phyloP scores from a whole-genome alignment of 768 basidiomycete genomes.

The Cyclocybe aegerita region DNA sequence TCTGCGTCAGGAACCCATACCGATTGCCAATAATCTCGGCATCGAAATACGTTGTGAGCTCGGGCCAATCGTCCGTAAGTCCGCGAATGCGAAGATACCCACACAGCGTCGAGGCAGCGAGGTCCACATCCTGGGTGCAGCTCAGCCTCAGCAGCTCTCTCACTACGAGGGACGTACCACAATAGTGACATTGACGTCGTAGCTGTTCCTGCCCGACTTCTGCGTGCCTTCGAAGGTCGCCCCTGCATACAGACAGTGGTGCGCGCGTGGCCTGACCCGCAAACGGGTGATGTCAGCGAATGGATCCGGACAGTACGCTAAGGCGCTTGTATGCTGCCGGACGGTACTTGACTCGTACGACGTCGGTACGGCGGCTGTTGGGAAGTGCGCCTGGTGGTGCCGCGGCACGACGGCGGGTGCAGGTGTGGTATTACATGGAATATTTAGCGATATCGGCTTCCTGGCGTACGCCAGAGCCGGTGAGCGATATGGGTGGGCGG shows the following conservation, averaged over 20 bases:
- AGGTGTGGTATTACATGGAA: constrained; percentile 16
- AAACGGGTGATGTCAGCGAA: constrained; percentile 74
- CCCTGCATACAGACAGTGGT: constrained; percentile 85
- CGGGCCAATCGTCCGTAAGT: constrained; percentile 91
- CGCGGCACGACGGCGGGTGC: not conserved
- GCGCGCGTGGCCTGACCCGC: constrained; percentile 67
- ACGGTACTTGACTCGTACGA: constrained; percentile 6
- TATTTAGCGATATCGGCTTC: constrained; percentile 22
- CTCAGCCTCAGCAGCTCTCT: constrained; percentile 3
- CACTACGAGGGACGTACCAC: constrained; percentile 57
- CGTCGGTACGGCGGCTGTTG: not conserved
- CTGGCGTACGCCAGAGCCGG: constrained; percentile 18
- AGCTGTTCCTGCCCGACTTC: constrained; percentile 90
- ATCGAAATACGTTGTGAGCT: constrained; percentile 95
- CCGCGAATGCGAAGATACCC: constrained; percentile 94
- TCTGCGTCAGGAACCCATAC: constrained; percentile 87
- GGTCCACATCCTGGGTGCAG: constrained; percentile 76
- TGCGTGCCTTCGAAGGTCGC: constrained; percentile 89
- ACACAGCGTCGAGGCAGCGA: constrained; percentile 79
- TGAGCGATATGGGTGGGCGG: constrained; percentile 17
- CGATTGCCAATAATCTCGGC: constrained; percentile 93
- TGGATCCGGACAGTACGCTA: constrained; percentile 42
- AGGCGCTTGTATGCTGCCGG: constrained; percentile 11
- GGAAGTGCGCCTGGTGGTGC: not conserved
- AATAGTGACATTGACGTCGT: constrained; percentile 92